phyloP scores from a whole-genome alignment of 306 rosid genomes.

The Pterocarpus santalinus region DNA sequence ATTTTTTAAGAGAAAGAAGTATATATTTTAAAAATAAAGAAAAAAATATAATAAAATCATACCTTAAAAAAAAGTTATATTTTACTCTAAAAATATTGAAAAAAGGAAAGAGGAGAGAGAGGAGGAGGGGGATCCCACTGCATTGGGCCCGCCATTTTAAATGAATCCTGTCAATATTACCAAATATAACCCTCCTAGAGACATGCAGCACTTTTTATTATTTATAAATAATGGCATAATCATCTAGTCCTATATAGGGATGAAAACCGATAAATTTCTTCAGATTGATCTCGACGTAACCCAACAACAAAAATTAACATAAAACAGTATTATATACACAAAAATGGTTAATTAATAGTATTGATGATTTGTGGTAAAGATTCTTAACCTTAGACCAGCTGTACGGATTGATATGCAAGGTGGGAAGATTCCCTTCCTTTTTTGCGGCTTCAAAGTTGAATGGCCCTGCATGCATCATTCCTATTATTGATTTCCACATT shows the following conservation, averaged over 20 bases:
- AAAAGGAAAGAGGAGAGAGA: too few relatives aligned
- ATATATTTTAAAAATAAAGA: too few relatives aligned
- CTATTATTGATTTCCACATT: not conserved
- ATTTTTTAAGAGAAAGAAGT: too few relatives aligned
- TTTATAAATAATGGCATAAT: not conserved
- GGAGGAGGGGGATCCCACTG: not conserved
- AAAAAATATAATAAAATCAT: too few relatives aligned
- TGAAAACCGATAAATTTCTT: not conserved
- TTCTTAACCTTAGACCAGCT: conserved; percentile 84
- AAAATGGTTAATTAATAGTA: not conserved
- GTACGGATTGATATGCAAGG: conserved; percentile 77
- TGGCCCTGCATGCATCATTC: conserved; percentile 66
- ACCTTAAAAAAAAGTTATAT: too few relatives aligned
- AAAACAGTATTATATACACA: not conserved
- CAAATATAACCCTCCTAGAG: not conserved
- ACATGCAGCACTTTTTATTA: not conserved
- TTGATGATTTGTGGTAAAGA: not conserved
- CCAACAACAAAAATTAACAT: not conserved
- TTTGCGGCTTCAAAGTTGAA: conserved; percentile 76
- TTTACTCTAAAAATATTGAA: too few relatives aligned
- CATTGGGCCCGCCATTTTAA: not conserved
- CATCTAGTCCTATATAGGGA: not conserved
- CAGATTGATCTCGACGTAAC: not conserved
- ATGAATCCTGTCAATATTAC: not conserved
- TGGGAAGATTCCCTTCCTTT: conserved; percentile 63